These are phyloP conservation scores for Scleroderma bovista DNA, from an alignment of 768 basidiomycete genomes.

Conservation along the genomic window DNA sequence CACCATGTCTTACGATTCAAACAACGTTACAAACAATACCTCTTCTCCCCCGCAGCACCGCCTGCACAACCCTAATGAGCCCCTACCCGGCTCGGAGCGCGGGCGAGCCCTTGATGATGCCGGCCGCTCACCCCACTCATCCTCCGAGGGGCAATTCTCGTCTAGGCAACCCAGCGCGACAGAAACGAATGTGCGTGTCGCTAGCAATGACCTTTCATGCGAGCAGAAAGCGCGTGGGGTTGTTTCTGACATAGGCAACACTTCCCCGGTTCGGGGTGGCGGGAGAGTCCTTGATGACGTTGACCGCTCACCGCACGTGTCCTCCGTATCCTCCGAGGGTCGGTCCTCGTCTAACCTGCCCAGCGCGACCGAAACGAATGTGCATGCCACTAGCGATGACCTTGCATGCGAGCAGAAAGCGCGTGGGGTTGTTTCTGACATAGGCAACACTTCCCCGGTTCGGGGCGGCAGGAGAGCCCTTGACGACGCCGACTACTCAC, in stretches of 20 bases:
- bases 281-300: too few relatives aligned
- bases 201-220: conserved; percentile 16
- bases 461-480: too few relatives aligned
- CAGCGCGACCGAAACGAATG: not conserved
- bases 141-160: conserved; percentile 22
- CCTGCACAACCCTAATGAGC: conserved; percentile 42
- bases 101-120: conserved; percentile 21
- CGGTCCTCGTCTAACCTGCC: conserved; percentile 1
- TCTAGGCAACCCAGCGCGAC: not conserved
- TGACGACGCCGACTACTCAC: too few relatives aligned
- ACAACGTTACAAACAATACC: not conserved
- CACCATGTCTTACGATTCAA: not conserved
- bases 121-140: conserved; percentile 30
- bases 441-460: not conserved
- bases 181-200: conserved; percentile 7
- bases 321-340: conserved; percentile 29
- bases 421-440: not conserved
- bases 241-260: not conserved
- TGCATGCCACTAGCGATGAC: conserved; percentile 15
- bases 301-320: too few relatives aligned
- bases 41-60: conserved; percentile 33
- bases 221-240: not conserved
- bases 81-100: conserved; percentile 38
- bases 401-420: conserved; percentile 10
- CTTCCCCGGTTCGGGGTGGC: conserved; percentile 2